Percentiles rank a stretch among this genome's conserved stretches.
phyloP scores from a whole-genome alignment of 495 filamentous ascomycete genomes.

The Talaromyces adpressus region DNA sequence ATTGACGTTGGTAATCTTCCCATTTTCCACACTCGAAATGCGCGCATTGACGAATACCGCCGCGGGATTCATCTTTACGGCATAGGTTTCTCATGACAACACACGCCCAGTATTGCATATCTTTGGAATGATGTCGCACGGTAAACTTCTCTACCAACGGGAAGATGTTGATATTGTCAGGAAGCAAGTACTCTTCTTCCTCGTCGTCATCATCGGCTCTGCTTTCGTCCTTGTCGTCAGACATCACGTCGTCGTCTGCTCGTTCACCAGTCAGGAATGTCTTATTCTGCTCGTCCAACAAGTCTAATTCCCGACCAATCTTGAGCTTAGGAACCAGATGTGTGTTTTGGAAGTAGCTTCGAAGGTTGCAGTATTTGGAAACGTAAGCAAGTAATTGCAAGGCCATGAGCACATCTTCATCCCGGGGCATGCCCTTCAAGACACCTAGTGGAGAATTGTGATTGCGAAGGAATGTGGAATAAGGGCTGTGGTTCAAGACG shows the following conservation, averaged over 20 bases:
- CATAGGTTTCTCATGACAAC: conserved; percentile 99
- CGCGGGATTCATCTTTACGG: conserved; percentile 89
- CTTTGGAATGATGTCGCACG: conserved; percentile 82
- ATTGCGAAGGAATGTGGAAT: conserved; percentile 71
- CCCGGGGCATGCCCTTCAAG: conserved; percentile 82
- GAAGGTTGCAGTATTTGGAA: conserved; percentile 95
- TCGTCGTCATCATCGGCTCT: conserved; percentile 46
- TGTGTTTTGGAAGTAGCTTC: conserved; percentile 89
- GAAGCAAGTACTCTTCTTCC: conserved; percentile 85
- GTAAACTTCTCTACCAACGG: conserved; percentile 98
- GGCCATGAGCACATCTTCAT: conserved; percentile 97
- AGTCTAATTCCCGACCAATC: conserved; percentile 74
- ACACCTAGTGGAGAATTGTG: conserved; percentile 61
- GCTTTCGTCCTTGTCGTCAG: background rate
- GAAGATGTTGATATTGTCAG: conserved; percentile 96
- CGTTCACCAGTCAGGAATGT: conserved; percentile 14
- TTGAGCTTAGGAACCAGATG: conserved; percentile 90
- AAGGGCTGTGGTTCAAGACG: conserved; percentile 59
- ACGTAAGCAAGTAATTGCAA: conserved; percentile 97
- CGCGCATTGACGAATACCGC: conserved; percentile 92
- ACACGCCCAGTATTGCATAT: conserved; percentile 99
- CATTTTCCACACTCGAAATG: conserved; percentile 97
- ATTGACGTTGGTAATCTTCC: conserved; percentile 93
- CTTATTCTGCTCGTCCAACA: conserved; percentile 63
- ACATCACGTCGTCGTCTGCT: background rate